Evolutionary conservation across 148 eudicot species (phyloP).

Genomic region (Limonium bicolor): DNA sequence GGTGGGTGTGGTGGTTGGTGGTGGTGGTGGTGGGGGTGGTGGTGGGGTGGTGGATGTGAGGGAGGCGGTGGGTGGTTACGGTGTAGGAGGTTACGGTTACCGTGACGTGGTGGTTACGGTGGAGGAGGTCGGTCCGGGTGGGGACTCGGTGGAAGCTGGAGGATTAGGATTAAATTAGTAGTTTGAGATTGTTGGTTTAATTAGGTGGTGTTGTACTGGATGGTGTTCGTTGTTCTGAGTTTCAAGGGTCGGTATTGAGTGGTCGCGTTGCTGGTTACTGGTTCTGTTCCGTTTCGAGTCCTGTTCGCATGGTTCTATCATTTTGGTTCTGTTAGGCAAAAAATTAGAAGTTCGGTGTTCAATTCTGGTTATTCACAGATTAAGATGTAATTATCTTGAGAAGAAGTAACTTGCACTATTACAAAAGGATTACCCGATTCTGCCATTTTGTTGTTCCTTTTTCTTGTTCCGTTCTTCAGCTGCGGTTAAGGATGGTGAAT

Average conservation of each 20-base stretch:
- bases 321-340: background rate
- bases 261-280: background rate
- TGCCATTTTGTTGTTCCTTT: no score
- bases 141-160: slow-evolving; percentile 4
- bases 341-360: no score
- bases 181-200: background rate
- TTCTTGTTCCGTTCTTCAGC: no score
- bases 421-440: no score
- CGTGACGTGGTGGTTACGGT: slow-evolving; percentile 3
- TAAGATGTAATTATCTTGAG: no score
- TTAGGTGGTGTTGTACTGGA: no score
- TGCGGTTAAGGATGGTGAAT: no score
- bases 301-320: background rate
- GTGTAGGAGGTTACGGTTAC: slow-evolving; percentile 3
- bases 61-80: slow-evolving; percentile 1
- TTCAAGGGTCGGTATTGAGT: background rate
- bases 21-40: no score
- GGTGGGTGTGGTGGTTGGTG: no score
- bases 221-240: background rate
- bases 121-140: slow-evolving; percentile 4
- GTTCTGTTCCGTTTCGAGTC: background rate
- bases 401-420: no score
- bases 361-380: no score
- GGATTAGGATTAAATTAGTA: background rate
- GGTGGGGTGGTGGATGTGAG: no score